Conservation (phyloP, 768 basidiomycete genomes). For the Leccinum longicurvipes region DNA sequence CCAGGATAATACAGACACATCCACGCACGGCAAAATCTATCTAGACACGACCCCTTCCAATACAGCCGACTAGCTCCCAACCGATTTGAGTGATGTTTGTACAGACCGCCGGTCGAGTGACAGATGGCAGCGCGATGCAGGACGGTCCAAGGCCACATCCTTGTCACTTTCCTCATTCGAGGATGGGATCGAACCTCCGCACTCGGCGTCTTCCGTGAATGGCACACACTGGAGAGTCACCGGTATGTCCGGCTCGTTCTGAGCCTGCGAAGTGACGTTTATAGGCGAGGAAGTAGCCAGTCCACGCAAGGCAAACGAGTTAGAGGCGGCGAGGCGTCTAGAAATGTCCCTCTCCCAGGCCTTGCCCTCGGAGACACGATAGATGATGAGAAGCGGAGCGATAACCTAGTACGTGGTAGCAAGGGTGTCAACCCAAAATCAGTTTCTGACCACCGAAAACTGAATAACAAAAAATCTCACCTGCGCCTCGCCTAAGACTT, state of each 20-base stretch:
- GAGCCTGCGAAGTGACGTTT: not conserved
- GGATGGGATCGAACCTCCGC: not conserved
- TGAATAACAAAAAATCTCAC: constrained; percentile 6
- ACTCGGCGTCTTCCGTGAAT: constrained; percentile 1
- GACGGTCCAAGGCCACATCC: too few species aligned
- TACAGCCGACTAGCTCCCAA: too few species aligned
- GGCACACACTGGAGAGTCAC: constrained; percentile 8
- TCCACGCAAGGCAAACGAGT: constrained; percentile 11
- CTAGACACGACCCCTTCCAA: too few species aligned
- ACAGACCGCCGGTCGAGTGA: not conserved
- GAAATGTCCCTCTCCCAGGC: constrained; percentile 35
- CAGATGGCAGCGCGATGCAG: too few species aligned
- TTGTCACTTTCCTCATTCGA: too few species aligned
- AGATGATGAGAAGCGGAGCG: constrained; percentile 46
- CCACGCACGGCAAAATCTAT: too few species aligned
- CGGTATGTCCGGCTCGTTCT: constrained; percentile 8
- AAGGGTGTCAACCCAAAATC: not conserved
- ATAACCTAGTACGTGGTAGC: constrained; percentile 39
- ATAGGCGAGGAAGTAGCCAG: not conserved
- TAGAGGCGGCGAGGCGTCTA: constrained; percentile 1
- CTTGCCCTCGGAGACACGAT: constrained; percentile 43
- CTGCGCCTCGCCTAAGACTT: constrained; percentile 30
- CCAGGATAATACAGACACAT: too few species aligned
- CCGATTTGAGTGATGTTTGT: not conserved
- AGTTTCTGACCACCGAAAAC: not conserved